Evolutionary conservation across 345 rosid species (phyloP), one percentile per base, ranked within the genome.

Genomic region (Lumnitzera littorea): DNA sequence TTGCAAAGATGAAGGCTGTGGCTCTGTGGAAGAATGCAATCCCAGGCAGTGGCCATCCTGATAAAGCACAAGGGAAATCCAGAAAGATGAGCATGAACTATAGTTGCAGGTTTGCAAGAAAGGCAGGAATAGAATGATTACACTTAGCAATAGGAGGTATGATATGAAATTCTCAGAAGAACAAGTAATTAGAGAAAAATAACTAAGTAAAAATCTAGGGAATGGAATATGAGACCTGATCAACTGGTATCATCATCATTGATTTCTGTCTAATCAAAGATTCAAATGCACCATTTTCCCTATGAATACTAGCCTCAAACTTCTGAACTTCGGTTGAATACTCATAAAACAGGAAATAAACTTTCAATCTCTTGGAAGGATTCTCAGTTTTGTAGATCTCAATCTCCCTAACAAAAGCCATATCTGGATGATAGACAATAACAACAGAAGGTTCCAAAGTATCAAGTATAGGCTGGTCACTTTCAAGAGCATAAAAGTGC

Each of bases 211-310:
- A 27, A 50, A 7, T 48, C 5, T 27, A 27, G 50, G 16, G 29
- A n/a, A n/a, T 20, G 56, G 62, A 63, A 62, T 54, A 59, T 14
- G 64, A 62, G 64, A 90, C 96, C 95, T 90, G 97, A 75, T 94
- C 84, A 29, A 94, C 89, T 52, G 97, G 95, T 69, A 94, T 90
- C 85, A 90, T 86, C 99, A 94, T 94, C 80, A 79, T 12, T 23
- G 99, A 88, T 68, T 94, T 94, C 80, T 87, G 99, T 74, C 97
- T 76, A 75, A 94, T 90, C 78, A 94, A 67, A 51, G 99, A 86
- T 71, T 94, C 99, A 76, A 90, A 94, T 13, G 99, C 97, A 63
- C 86, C 85, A 75, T 94, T 88, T 73, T 94, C 97, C 67, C 87
- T 83, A 27, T 86, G 88, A 53, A 94, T 90, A 65, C 96, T 86